phyloP scores from a whole-genome alignment of 148 eudicot genomes.

The Vaccinium darrowii region DNA sequence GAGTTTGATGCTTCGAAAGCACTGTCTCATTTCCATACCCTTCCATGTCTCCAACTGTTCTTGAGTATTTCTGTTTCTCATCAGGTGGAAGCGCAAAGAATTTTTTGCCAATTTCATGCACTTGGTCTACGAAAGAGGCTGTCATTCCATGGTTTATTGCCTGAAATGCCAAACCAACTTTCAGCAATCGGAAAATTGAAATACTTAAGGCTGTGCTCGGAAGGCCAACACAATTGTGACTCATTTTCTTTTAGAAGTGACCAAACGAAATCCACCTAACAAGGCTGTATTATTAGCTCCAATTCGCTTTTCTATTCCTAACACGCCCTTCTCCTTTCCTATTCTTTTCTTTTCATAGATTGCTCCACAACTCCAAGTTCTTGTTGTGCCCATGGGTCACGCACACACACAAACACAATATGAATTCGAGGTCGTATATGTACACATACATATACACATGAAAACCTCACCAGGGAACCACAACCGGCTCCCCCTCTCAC shows the following conservation, averaged over 20 bases:
- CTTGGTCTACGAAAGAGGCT: conserved; percentile 46
- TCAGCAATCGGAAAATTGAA: neutral
- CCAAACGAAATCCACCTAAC: neutral
- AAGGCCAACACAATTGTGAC: neutral
- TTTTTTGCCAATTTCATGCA: conserved; percentile 37
- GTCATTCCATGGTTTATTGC: conserved; percentile 61
- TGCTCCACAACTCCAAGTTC: neutral
- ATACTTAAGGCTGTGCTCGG: neutral
- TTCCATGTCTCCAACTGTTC: conserved; percentile 37
- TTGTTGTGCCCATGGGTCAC: no score
- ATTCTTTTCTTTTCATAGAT: neutral
- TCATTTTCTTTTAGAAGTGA: neutral
- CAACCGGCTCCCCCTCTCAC: no score
- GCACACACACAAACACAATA: no score
- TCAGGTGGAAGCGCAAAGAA: conserved; percentile 52
- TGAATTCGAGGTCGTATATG: no score
- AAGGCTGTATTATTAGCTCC: neutral
- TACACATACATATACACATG: no score
- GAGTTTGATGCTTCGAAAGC: conserved; percentile 40
- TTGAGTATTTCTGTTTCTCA: conserved; percentile 49
- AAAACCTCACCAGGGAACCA: no score
- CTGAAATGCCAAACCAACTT: conserved; percentile 20
- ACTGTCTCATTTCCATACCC: conserved; percentile 59
- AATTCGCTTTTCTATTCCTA: neutral
- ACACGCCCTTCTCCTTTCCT: neutral